Conservation (phyloP, 2,329 filamentous ascomycete genomes). For the Teratosphaeria epicoccoides region DNA sequence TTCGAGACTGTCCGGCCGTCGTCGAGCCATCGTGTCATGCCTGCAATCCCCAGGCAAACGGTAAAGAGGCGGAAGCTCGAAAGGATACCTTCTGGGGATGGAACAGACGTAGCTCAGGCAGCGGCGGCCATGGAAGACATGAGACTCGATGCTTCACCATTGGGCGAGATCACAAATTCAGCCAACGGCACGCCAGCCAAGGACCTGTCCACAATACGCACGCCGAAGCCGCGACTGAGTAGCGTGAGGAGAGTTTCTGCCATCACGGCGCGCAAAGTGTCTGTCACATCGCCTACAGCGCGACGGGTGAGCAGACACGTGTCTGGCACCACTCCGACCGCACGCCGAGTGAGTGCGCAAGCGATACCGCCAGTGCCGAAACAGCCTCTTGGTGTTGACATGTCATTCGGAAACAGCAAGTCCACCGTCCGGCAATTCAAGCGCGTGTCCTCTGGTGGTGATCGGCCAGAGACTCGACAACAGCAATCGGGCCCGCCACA, state of each 20-base stretch:
- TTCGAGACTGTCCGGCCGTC: constrained; percentile 78
- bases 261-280: constrained; percentile 28
- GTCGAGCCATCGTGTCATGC: constrained; percentile 47
- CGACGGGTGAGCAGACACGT: constrained; percentile 23
- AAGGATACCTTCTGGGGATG: constrained; percentile 33
- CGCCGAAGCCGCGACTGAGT: constrained; percentile 22
- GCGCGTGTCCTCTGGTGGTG: constrained; percentile 52
- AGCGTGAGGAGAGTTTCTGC: constrained; percentile 29
- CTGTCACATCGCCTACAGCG: constrained; percentile 24
- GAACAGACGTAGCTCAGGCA: constrained; percentile 23
- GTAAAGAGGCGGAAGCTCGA: constrained; percentile 39
- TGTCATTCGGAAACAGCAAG: constrained; percentile 86
- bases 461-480: constrained; percentile 12
- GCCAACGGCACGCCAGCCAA: constrained; percentile 14
- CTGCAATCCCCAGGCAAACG: constrained; percentile 39
- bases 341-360: constrained; percentile 33
- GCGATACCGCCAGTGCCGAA: constrained; percentile 32
- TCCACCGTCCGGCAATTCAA: constrained; percentile 89
- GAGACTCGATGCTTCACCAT: constrained; percentile 34
- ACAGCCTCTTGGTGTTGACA: constrained; percentile 74
- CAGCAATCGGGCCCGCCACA: constrained; percentile 12
- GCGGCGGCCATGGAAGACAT: constrained; percentile 32
- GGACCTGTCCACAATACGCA: constrained; percentile 28
- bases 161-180: constrained; percentile 24
- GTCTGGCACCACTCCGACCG: constrained; percentile 31